Percentiles rank a stretch among this genome's conserved stretches.
These are phyloP conservation scores for Botrytis squamosa DNA, from an alignment of 2,329 filamentous ascomycete genomes.

Conservation along the genomic window DNA sequence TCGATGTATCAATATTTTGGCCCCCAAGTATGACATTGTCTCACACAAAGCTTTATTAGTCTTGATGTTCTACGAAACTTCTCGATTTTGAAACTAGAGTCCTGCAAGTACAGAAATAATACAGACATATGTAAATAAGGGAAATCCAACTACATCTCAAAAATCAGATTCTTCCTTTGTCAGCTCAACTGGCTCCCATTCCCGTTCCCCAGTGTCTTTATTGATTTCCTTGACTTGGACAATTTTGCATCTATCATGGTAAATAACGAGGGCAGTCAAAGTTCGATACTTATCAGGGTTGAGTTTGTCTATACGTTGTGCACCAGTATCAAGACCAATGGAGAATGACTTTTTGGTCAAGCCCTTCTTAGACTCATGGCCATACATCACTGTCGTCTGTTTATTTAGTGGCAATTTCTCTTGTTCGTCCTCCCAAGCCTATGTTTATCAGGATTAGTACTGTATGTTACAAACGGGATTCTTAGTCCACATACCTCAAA, in stretches of 20 bases:
- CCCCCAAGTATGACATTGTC: neutral
- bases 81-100: neutral
- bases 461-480: fast-evolving
- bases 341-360: neutral
- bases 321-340: neutral
- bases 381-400: neutral
- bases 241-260: neutral
- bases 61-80: neutral
- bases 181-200: neutral
- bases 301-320: neutral
- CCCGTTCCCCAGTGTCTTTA: neutral
- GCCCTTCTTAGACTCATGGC: neutral
- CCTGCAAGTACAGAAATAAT: too few relatives aligned
- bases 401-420: neutral
- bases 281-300: neutral
- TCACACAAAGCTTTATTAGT: neutral
- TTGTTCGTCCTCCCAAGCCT: neutral
- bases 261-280: neutral
- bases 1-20: neutral
- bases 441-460: neutral
- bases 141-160: neutral
- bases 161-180: neutral
- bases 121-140: neutral
- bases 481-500: neutral
- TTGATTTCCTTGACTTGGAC: neutral